A percentile compares a stretch with the other conserved stretches of the same genome.
Evolutionary conservation across 495 filamentous ascomycete genomes (phyloP).

Genomic region (Penicillium angulare): DNA sequence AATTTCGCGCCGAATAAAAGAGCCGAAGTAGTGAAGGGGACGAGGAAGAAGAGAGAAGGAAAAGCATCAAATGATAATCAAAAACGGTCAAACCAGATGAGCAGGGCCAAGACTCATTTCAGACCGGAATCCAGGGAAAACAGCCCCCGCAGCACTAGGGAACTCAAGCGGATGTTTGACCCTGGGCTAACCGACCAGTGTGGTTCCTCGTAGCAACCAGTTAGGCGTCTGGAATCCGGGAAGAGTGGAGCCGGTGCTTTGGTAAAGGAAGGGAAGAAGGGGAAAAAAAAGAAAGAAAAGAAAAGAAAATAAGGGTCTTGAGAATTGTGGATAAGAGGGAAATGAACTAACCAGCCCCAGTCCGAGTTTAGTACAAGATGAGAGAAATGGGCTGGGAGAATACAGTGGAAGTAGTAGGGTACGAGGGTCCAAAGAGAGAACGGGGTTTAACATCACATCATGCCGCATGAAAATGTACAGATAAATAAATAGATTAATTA

Average conservation of each 20-base stretch:
- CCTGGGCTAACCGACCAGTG: conserved; percentile 1
- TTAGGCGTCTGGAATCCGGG: conserved; percentile 5
- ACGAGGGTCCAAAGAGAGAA: neutral
- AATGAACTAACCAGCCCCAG: neutral
- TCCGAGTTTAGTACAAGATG: too few species aligned
- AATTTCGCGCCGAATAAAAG: too few species aligned
- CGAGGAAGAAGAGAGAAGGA: conserved; percentile 11
- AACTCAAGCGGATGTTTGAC: conserved; percentile 1
- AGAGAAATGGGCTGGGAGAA: neutral
- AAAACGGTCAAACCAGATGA: neutral
- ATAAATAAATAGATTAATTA: neutral
- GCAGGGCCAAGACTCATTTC: neutral
- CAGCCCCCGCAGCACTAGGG: conserved; percentile 23
- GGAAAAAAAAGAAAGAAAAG: conserved; percentile 1
- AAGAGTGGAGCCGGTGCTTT: too few species aligned
- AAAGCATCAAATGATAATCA: neutral
- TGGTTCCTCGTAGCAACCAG: neutral
- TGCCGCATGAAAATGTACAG: too few species aligned
- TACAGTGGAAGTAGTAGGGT: too few species aligned
- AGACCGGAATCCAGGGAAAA: conserved; percentile 7
- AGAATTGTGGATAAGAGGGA: conserved; percentile 1
- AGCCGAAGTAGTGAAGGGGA: conserved; percentile 17
- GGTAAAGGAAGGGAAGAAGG: too few species aligned
- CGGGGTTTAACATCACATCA: too few species aligned
- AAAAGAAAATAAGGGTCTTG: conserved; percentile 16